A percentile compares a stretch with the other conserved stretches of the same genome.
Conservation (phyloP, 257 asterid genomes). For the Solanum sejunctum region DNA sequence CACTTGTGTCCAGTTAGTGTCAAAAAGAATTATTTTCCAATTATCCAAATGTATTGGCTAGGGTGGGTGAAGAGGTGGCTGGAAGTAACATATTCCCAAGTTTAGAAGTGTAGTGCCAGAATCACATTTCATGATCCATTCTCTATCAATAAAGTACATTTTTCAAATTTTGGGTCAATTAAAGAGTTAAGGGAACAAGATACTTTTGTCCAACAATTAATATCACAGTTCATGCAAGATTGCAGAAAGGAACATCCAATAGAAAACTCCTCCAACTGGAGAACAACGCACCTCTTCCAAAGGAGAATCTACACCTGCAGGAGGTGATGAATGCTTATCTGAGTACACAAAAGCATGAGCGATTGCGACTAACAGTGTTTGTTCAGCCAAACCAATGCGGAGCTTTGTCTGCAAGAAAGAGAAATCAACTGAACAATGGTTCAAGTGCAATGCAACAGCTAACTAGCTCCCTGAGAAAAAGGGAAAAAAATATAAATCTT, state of each 20-base stretch:
- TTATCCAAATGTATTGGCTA: background rate
- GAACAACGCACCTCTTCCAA: constrained; percentile 51
- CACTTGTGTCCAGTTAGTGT: background rate
- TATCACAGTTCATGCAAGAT: background rate
- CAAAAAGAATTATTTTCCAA: too few relatives aligned
- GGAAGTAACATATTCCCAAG: too few relatives aligned
- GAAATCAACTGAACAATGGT: constrained; percentile 17
- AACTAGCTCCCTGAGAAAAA: background rate
- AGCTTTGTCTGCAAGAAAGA: constrained; percentile 57
- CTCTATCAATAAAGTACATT: background rate
- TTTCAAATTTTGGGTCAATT: background rate
- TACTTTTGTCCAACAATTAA: background rate
- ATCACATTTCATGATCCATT: background rate
- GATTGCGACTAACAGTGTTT: constrained; percentile 77
- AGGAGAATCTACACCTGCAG: constrained; percentile 46
- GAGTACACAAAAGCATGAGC: constrained; percentile 77
- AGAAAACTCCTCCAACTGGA: background rate
- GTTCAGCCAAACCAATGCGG: constrained; percentile 88
- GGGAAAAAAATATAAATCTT: background rate
- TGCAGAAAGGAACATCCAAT: background rate
- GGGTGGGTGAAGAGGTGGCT: too few relatives aligned
- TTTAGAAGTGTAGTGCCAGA: too few relatives aligned
- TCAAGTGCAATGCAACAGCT: constrained; percentile 7
- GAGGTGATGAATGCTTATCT: constrained; percentile 48
- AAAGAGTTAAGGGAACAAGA: background rate